Evolutionary conservation across 352 stramenopile genomes (phyloP), one percentile per base, ranked within the genome.

Genomic region (Phytophthora uliginosa): DNA sequence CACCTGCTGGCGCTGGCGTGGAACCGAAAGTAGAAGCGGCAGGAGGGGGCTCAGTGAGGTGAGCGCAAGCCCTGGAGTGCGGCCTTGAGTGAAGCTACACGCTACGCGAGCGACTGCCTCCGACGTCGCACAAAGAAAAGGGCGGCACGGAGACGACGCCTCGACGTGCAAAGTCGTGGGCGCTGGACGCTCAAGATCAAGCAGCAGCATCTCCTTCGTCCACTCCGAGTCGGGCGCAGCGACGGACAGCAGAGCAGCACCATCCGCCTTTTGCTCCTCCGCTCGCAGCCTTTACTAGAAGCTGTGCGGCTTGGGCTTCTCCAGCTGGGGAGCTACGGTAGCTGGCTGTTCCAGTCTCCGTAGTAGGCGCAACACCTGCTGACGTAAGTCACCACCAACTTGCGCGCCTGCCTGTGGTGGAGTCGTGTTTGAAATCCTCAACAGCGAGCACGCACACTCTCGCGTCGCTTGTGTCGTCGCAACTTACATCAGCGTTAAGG

Each of bases 91-190:
- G 42, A 24, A 51, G 42, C 42, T 51, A 22, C 42, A 12, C 42
- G n/a, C 42, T 50, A 50, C 42, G 10, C 26, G 51, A 20, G 22
- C 22, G 34, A 38, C 8, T 22, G 52, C 24, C 28, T 8, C 26
- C 58, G 59, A 20, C 22, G 48, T 40, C 52, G 50, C 48, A 55
- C 69, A 63, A 69, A 77, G 63, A 73, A 73, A 65, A 73, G 57
- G 42, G 52, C 34, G 60, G 2, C 22, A 54, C n/a, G 22, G 8
- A 55, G n/a, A 69, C 67, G 52, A 76, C 62, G 62, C 51, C 59
- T 76, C 57, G 68, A 76, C 67, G 67, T 73, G 52, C 51, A 76
- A 72, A 69, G 58, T 73, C 64, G 57, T 51, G 42, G 42, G 42
- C 42, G 42, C 45, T 59, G 60, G 18, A 70, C 70, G 50, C 63